Conservation (phyloP, 768 basidiomycete species). For the Hortiboletus flavorubellus region DNA sequence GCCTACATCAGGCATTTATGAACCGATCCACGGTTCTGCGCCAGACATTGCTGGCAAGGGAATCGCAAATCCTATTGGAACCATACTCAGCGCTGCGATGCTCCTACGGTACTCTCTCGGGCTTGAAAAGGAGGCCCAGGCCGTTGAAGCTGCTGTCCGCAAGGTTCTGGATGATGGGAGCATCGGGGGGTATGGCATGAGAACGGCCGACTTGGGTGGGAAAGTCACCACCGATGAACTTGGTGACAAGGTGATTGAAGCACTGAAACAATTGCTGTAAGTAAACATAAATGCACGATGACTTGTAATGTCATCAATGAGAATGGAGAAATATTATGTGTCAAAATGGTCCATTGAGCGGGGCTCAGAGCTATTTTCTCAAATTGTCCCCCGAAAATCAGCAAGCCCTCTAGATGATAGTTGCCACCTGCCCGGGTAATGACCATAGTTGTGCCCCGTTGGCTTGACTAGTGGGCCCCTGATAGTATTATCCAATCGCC, state of each 20-base stretch:
- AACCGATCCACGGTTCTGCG: conserved; percentile 95
- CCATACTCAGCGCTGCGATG: conserved; percentile 92
- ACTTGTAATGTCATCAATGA: background rate
- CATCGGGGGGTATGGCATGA: conserved; percentile 69
- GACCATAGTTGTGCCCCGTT: background rate
- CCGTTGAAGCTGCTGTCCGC: conserved; percentile 88
- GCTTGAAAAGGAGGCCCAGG: conserved; percentile 75
- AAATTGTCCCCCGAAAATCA: too few species aligned
- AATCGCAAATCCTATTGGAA: conserved; percentile 93
- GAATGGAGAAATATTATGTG: background rate
- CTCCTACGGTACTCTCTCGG: conserved; percentile 94
- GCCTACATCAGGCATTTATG: conserved; percentile 86
- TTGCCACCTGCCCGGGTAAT: too few species aligned
- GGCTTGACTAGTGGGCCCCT: background rate
- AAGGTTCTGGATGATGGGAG: conserved; percentile 75
- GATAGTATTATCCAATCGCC: background rate
- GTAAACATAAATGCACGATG: background rate
- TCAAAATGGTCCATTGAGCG: too few species aligned
- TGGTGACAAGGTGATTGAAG: conserved; percentile 80
- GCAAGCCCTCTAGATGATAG: too few species aligned
- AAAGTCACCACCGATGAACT: conserved; percentile 69
- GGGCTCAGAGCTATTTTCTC: too few species aligned
- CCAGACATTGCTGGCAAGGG: conserved; percentile 94
- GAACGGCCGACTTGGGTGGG: conserved; percentile 89
- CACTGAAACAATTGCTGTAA: conserved; percentile 57